A percentile compares a stretch with the other conserved stretches of the same genome.
Evolutionary conservation across 805 yeast species (phyloP).

Genomic region (Pichia membranifaciens): DNA sequence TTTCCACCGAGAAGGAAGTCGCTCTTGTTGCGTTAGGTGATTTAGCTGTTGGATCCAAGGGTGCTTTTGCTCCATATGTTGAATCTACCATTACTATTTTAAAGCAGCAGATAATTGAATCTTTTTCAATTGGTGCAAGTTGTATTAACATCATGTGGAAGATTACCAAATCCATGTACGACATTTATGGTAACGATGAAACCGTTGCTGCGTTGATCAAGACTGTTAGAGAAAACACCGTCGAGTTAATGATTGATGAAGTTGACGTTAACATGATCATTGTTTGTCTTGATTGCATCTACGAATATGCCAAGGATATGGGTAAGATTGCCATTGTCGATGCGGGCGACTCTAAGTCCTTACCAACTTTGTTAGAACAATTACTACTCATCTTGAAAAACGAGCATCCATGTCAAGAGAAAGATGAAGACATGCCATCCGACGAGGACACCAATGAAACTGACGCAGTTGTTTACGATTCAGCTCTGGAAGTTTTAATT

Average conservation of each 20-base stretch:
- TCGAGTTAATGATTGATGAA: slow-evolving; percentile 65
- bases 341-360: slow-evolving; percentile 44
- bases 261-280: slow-evolving; percentile 79
- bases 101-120: slow-evolving; percentile 70
- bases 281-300: slow-evolving; percentile 65
- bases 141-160: slow-evolving; percentile 81
- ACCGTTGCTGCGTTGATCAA: slow-evolving; percentile 53
- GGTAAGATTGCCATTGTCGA: slow-evolving; percentile 73
- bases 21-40: slow-evolving; percentile 90
- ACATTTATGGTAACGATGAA: slow-evolving; percentile 44
- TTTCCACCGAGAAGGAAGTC: slow-evolving; percentile 91
- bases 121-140: slow-evolving; percentile 87
- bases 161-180: slow-evolving; percentile 64
- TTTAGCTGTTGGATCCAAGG: slow-evolving; percentile 81
- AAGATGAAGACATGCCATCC: slow-evolving; percentile 30
- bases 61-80: slow-evolving; percentile 70
- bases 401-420: slow-evolving; percentile 83
- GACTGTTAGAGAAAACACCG: slow-evolving; percentile 61
- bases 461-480: slow-evolving; percentile 71
- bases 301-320: slow-evolving; percentile 59
- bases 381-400: slow-evolving; percentile 70
- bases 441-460: slow-evolving; percentile 50
- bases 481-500: slow-evolving; percentile 80
- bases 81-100: slow-evolving; percentile 61
- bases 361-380: slow-evolving; percentile 66